Percentiles rank a stretch among this genome's conserved stretches.
Evolutionary conservation across 2,329 filamentous ascomycete genomes (phyloP).

Genomic region (Alternaria metachromatica): DNA sequence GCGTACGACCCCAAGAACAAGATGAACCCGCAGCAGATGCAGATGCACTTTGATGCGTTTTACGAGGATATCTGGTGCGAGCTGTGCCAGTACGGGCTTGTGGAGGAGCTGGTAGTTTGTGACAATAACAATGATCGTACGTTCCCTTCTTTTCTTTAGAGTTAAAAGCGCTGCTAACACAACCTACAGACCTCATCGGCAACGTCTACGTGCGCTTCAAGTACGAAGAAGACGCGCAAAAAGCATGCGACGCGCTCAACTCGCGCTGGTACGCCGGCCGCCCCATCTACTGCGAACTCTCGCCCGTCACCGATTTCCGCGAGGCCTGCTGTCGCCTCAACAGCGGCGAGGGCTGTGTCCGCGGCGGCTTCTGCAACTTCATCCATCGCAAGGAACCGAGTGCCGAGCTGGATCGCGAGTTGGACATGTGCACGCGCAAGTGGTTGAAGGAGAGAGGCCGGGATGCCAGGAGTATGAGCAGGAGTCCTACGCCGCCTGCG

Average conservation of each 20-base stretch:
- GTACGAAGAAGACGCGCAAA: constrained; percentile 95
- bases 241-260: constrained; percentile 93
- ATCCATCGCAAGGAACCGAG: constrained; percentile 97
- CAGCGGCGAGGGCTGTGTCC: constrained; percentile 90
- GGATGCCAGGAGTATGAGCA: constrained; percentile 80
- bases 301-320: constrained; percentile 95
- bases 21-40: constrained; percentile 94
- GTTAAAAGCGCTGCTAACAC: constrained; percentile 14
- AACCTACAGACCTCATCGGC: constrained; percentile 80
- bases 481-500: constrained; percentile 87
- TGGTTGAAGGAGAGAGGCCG: constrained; percentile 86
- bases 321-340: constrained; percentile 97
- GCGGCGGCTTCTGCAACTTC: constrained; percentile 98
- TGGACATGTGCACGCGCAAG: constrained; percentile 91
- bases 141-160: not conserved
- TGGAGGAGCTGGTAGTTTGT: constrained; percentile 97
- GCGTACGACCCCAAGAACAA: constrained; percentile 95
- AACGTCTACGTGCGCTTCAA: constrained; percentile 99
- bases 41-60: constrained; percentile 99
- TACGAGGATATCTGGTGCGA: constrained; percentile 99
- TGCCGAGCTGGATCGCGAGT: constrained; percentile 84
- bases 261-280: constrained; percentile 95
- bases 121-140: constrained; percentile 98
- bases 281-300: constrained; percentile 97
- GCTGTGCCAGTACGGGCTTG: constrained; percentile 95